These are phyloP conservation scores for Turnera subulata DNA, from an alignment of 345 rosid genomes.

Conservation along the genomic window DNA sequence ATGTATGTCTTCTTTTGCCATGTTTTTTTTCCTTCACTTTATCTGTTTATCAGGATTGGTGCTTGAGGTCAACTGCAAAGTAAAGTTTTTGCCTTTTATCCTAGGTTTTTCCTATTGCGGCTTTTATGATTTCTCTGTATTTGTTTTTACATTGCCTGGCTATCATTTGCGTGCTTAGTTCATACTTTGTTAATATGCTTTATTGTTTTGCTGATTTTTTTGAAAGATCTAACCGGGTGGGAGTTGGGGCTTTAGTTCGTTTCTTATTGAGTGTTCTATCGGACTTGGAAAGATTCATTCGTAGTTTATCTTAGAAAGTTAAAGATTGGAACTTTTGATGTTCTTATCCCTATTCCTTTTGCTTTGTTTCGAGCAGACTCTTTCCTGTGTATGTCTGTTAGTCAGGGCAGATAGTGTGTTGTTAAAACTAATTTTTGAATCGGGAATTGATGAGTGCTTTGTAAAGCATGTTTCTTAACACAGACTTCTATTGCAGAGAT, in stretches of 20 bases:
- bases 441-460: conserved; percentile 11
- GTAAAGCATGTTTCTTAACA: conserved; percentile 7
- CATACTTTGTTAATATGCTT: conserved; percentile 13
- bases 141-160: conserved; percentile 5
- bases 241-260: neutral
- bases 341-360: conserved; percentile 12
- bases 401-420: conserved; percentile 8
- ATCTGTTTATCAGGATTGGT: conserved; percentile 4
- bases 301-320: conserved; percentile 8
- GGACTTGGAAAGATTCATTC: conserved; percentile 3
- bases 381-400: conserved; percentile 4
- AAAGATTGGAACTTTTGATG: conserved; percentile 13
- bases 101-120: neutral
- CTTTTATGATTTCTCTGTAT: conserved; percentile 8
- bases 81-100: neutral
- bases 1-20: neutral
- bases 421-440: conserved; percentile 20
- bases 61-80: conserved; percentile 8
- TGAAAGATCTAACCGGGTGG: conserved; percentile 23
- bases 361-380: conserved; percentile 1
- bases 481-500: conserved; percentile 20
- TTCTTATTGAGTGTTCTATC: conserved; percentile 7
- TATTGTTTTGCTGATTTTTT: conserved; percentile 10
- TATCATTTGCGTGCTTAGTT: conserved; percentile 1
- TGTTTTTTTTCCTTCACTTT: neutral